These are phyloP conservation scores for Aurantiochytrium sp. DNA, from an alignment of 108 stramenopile genomes.

Conservation along the genomic window DNA sequence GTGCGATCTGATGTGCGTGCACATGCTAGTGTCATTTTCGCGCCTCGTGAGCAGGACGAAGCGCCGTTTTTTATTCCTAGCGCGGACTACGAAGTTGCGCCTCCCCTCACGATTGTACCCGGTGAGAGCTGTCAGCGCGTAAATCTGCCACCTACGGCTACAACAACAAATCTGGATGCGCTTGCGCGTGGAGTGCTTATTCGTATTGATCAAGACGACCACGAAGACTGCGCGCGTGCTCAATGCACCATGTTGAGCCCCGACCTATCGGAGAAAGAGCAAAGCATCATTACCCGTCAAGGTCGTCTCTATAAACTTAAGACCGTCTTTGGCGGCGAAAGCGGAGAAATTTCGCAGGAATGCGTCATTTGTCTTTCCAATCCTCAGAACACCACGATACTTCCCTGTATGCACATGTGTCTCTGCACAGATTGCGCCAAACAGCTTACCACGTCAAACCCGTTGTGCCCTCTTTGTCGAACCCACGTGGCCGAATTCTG, in stretches of 20 bases:
- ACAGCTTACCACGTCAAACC: neutral
- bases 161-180: neutral
- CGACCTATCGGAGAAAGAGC: neutral
- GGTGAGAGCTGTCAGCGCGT: too few relatives aligned
- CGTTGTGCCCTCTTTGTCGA: neutral
- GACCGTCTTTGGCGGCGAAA: neutral
- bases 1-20: neutral
- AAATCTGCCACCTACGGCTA: too few relatives aligned
- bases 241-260: neutral
- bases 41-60: neutral
- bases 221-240: neutral
- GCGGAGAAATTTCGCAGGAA: neutral
- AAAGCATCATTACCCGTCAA: neutral
- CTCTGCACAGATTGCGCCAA: neutral
- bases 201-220: neutral
- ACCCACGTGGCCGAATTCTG: neutral
- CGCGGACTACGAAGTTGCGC: neutral
- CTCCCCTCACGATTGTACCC: too few relatives aligned
- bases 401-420: constrained; percentile 9
- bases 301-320: neutral
- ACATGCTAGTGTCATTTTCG: neutral
- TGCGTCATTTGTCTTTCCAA: neutral
- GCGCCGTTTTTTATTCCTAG: neutral
- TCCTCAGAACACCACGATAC: neutral
- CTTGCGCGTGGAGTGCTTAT: neutral